Evolutionary conservation across 768 basidiomycete species (phyloP), one percentile per base, ranked within the genome.

Genomic region (Lentinula boryana): DNA sequence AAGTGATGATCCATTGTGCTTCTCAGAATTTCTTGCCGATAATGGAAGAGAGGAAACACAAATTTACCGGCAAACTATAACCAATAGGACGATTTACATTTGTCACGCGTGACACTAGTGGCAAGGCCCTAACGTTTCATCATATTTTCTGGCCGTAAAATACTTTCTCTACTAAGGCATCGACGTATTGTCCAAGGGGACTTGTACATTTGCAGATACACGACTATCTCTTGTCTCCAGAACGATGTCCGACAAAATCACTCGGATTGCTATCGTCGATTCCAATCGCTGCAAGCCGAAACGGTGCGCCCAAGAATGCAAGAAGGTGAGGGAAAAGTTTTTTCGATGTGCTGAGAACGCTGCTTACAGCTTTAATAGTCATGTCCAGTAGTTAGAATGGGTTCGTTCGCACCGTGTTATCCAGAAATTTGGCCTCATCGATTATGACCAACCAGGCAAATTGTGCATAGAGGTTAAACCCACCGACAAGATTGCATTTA

Each of bases 321-420:
- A 96, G 83, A 96, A 98, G 80, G 92, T 89, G 65, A 7, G 72
- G 60, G 50, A 60, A 33, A 27, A 7, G 18, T 49, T 23, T 38
- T 36, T 21, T 15, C 32, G 66, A 67, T 67, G 58, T 56, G 43
- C 46, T 27, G 38, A 35, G n/a, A 31, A 36, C 6, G 31, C n/a
- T 50, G 13, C 63, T 58, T 54, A 62, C 58, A 13, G 53, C 53
- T 23, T 18, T 50, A 54, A 16, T 63, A 88, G 87, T 89, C 89
- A 74, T 98, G 95, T 81, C 95, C 95, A 16, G 95, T 97, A 53
- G 95, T 97, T 60, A 93, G 93, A 78, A 97, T 97, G 95, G 95
- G 93, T 92, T 69, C 61, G 80, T 54, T 53, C 48, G 40, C 57
- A 58, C 27, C 18, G 36, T 10, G 9, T 4, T 13, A 6, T 18